A percentile compares a stretch with the other conserved stretches of the same genome.
Evolutionary conservation across 2,329 filamentous ascomycete genomes (phyloP).

Genomic region (Diaporthe vexans): DNA sequence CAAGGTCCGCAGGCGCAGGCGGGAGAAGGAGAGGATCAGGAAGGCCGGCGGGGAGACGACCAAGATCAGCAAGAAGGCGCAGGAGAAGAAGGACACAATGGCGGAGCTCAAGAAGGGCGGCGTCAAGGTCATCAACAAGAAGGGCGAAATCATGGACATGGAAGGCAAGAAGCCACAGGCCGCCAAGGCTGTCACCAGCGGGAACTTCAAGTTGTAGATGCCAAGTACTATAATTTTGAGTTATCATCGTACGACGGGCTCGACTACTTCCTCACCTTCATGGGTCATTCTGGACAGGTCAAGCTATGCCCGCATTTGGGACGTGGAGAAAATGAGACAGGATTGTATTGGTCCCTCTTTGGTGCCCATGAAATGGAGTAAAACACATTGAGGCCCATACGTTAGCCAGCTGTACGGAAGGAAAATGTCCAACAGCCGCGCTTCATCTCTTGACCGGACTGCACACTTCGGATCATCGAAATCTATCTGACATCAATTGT

Average conservation of each 20-base stretch:
- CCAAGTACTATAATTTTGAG: not conserved
- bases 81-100: slow-evolving; percentile 64
- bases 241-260: slow-evolving; percentile 11
- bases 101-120: slow-evolving; percentile 74
- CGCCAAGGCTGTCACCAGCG: slow-evolving; percentile 64
- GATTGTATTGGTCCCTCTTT: not conserved
- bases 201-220: slow-evolving; percentile 72
- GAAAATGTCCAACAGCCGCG: not conserved
- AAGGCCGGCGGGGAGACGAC: slow-evolving; percentile 71
- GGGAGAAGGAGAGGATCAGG: slow-evolving; percentile 87
- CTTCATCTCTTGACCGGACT: not conserved
- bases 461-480: not conserved
- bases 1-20: slow-evolving; percentile 80
- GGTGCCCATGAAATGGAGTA: not conserved
- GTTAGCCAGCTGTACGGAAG: not conserved
- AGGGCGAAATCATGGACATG: slow-evolving; percentile 86
- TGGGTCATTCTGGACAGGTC: not conserved
- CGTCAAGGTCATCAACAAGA: slow-evolving; percentile 92
- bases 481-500: not conserved
- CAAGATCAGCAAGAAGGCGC: slow-evolving; percentile 70
- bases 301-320: not conserved
- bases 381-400: not conserved
- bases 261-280: not conserved
- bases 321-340: not conserved
- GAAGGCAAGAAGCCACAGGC: slow-evolving; percentile 81